phyloP scores from a whole-genome alignment of 2,329 filamentous ascomycete species.

The Rhexocercosporidium sp. region DNA sequence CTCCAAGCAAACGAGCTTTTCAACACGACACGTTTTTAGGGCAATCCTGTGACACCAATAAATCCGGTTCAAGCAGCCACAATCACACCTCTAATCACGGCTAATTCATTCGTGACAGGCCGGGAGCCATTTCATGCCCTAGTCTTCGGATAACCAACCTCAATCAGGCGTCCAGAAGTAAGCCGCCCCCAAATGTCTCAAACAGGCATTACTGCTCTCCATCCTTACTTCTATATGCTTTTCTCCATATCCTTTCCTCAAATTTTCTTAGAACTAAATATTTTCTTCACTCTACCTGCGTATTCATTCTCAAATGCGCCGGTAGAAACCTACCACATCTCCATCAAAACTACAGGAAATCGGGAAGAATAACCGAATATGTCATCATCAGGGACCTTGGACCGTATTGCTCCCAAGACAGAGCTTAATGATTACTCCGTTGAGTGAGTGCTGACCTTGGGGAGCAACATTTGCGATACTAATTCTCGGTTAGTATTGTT shows the following conservation, averaged over 20 bases:
- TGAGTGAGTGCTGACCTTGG: not conserved
- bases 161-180: not conserved
- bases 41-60: not conserved
- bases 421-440: not conserved
- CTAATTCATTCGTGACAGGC: not conserved
- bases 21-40: not conserved
- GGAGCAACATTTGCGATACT: not conserved
- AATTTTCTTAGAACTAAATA: not conserved
- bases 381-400: not conserved
- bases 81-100: not conserved
- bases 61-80: not conserved
- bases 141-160: not conserved
- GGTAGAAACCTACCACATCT: too few relatives aligned
- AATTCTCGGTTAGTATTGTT: not conserved
- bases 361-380: not conserved
- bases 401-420: not conserved
- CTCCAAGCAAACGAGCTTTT: not conserved
- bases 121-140: not conserved
- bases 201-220: not conserved
- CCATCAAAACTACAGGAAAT: too few relatives aligned
- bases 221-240: not conserved
- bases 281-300: too few relatives aligned
- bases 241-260: not conserved
- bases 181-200: not conserved
- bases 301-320: too few relatives aligned